Evolutionary conservation across 2,329 filamentous ascomycete species (phyloP).

Genomic region (Diaporthe citri): DNA sequence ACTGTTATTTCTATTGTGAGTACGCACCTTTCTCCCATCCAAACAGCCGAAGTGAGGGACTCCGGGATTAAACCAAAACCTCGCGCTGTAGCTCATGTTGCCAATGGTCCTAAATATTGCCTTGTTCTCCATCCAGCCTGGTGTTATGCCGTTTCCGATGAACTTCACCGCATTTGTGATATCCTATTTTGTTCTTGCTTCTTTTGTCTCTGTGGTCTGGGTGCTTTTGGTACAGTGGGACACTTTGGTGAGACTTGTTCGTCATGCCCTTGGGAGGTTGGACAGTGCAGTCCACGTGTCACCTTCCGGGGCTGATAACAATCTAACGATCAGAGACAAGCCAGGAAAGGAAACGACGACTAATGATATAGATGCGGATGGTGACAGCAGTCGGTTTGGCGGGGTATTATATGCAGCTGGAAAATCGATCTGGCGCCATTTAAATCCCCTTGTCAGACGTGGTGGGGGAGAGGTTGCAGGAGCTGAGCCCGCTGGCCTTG

Average conservation of each 20-base stretch:
- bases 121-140: constrained; percentile 4
- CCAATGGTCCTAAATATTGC: neutral
- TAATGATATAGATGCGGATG: no score
- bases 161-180: neutral
- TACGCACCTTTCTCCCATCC: neutral
- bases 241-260: neutral
- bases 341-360: accelerated
- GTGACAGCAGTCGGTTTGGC: no score
- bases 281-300: neutral
- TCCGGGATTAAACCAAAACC: neutral
- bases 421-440: no score
- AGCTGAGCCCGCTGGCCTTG: no score
- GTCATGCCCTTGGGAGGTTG: neutral
- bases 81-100: neutral
- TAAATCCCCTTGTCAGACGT: no score
- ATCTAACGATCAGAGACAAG: neutral
- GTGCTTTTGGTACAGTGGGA: neutral
- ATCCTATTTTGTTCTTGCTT: neutral
- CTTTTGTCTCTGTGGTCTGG: neutral
- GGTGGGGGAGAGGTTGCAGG: no score
- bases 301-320: accelerated
- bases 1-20: constrained; percentile 22
- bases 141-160: constrained; percentile 17
- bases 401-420: no score
- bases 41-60: neutral